A percentile compares a stretch with the other conserved stretches of the same genome.
These are phyloP conservation scores for Erysimum pusillum DNA, from an alignment of 441 rosid species.

Conservation along the genomic window DNA sequence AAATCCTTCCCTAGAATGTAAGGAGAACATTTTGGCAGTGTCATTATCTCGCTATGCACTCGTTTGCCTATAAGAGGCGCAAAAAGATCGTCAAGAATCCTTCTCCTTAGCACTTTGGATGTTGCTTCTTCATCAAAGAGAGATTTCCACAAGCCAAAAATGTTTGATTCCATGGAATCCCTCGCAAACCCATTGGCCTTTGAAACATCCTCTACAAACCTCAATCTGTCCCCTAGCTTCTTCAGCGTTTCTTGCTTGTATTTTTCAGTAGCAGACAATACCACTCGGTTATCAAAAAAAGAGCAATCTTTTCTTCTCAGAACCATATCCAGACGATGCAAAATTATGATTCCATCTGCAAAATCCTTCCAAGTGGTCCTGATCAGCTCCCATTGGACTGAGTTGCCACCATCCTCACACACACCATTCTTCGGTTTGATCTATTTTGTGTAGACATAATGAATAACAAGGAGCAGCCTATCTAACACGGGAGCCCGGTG, in stretches of 20 bases:
- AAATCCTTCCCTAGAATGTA: no score
- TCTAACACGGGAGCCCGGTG: no score
- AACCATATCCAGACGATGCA: conserved; percentile 4
- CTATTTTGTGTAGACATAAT: neutral
- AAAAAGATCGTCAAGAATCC: no score
- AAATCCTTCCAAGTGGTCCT: neutral
- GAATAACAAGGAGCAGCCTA: neutral
- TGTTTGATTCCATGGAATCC: neutral
- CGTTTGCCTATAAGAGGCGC: no score
- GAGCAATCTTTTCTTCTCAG: neutral
- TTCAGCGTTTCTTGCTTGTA: neutral
- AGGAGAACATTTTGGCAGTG: no score
- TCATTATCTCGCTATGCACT: no score
- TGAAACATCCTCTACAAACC: neutral
- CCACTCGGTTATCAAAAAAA: neutral
- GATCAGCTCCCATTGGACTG: neutral
- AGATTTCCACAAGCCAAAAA: conserved; percentile 7
- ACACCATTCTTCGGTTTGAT: neutral
- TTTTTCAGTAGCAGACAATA: neutral
- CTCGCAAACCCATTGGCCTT: neutral
- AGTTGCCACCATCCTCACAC: neutral
- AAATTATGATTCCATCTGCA: neutral
- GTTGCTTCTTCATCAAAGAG: neutral
- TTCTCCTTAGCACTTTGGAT: no score
- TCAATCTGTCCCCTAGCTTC: neutral